Conservation (phyloP, 1,284 basidiomycete genomes). For the Papiliotrema flavescens region DNA sequence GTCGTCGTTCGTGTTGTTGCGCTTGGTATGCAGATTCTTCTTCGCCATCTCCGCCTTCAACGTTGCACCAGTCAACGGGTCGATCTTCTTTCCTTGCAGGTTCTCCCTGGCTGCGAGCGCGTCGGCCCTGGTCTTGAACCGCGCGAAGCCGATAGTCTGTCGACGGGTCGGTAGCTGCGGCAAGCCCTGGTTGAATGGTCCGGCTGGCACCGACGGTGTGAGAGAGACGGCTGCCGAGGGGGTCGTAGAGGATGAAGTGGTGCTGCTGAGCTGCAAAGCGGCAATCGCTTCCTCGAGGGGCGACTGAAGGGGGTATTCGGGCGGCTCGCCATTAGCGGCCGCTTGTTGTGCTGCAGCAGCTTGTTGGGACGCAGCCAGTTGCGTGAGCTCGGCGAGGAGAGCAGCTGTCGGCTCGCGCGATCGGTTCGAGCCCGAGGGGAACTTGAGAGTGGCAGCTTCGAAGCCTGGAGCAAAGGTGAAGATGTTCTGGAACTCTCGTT, state of each 20-base stretch:
- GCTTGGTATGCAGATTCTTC: constrained; percentile 96
- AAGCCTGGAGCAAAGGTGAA: constrained; percentile 95
- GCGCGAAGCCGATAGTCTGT: constrained; percentile 97
- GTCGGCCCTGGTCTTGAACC: constrained; percentile 83
- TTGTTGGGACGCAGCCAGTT: constrained; percentile 33
- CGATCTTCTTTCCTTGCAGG: constrained; percentile 85
- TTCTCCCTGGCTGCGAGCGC: constrained; percentile 84
- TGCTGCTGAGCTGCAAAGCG: constrained; percentile 32
- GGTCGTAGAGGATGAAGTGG: constrained; percentile 41
- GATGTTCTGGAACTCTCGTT: constrained; percentile 99
- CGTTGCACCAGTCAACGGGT: constrained; percentile 89
- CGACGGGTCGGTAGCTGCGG: constrained; percentile 49
- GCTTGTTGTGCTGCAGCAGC: constrained; percentile 9
- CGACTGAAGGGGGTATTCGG: constrained; percentile 11
- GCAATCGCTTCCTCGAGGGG: constrained; percentile 40
- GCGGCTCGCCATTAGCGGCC: constrained; percentile 8
- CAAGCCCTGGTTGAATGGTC: constrained; percentile 27
- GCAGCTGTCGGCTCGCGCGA: constrained; percentile 28
- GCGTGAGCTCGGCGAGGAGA: constrained; percentile 37
- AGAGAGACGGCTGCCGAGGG: constrained; percentile 51
- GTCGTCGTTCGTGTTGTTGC: constrained; percentile 59
- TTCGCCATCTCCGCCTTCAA: constrained; percentile 99
- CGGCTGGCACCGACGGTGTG: constrained; percentile 49
- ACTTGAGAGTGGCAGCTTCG: constrained; percentile 96
- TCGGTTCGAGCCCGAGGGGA: constrained; percentile 56